phyloP scores from a whole-genome alignment of 169 alveolate genomes.

The Babesia bigemina region DNA sequence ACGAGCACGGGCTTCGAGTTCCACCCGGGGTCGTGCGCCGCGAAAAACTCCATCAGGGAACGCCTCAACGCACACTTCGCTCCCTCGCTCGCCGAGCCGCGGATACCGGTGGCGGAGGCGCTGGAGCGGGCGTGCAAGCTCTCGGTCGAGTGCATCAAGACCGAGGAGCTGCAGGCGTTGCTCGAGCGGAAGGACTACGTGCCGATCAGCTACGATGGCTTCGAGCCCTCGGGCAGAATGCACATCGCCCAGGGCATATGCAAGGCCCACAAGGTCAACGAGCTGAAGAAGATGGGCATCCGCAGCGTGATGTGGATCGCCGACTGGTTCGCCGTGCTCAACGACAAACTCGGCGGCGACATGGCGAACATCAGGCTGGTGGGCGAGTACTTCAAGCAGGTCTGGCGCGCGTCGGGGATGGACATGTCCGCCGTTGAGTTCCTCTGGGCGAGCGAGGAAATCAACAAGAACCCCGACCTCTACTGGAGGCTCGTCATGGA shows the following conservation, averaged over 20 bases:
- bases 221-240: constrained; percentile 99
- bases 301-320: constrained; percentile 99
- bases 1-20: constrained; percentile 47
- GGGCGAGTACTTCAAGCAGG: constrained; percentile 97
- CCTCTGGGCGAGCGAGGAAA: constrained; percentile 98
- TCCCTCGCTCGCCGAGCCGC: constrained; percentile 9
- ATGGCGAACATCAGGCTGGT: constrained; percentile 90
- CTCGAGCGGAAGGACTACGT: constrained; percentile 34
- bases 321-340: constrained; percentile 99
- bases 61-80: constrained; percentile 21
- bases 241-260: constrained; percentile 98
- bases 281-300: constrained; percentile 94
- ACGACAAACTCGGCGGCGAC: constrained; percentile 99
- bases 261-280: constrained; percentile 91
- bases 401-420: constrained; percentile 99
- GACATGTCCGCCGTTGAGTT: constrained; percentile 93
- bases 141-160: constrained; percentile 64
- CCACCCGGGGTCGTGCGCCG: constrained; percentile 42
- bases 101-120: constrained; percentile 35
- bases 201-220: constrained; percentile 97
- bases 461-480: constrained; percentile 91
- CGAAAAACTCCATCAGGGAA: constrained; percentile 40
- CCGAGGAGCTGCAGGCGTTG: constrained; percentile 55
- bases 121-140: constrained; percentile 18
- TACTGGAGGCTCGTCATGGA: constrained; percentile 97